Evolutionary conservation across 352 stramenopile genomes (phyloP).

Genomic region (Pythium insidiosum): DNA sequence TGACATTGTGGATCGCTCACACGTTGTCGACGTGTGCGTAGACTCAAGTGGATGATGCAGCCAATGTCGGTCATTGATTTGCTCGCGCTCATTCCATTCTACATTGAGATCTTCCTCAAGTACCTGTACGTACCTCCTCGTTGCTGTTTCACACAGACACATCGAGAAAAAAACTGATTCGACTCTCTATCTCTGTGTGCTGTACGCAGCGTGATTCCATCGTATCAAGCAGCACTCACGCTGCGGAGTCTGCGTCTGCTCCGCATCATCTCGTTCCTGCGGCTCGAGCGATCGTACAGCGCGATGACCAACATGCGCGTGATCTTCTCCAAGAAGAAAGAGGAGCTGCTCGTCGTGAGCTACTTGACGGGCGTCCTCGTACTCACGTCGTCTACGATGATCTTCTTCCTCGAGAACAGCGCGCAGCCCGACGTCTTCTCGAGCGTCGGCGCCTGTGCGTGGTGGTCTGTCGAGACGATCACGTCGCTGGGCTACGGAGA

Average conservation of each 20-base stretch:
- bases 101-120: conserved; percentile 64
- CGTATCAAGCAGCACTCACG: conserved; percentile 49
- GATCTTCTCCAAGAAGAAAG: conserved; percentile 66
- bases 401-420: conserved; percentile 80
- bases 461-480: conserved; percentile 79
- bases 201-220: no score
- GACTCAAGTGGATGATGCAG: conserved; percentile 71
- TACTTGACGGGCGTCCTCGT: conserved; percentile 76
- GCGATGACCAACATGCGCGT: conserved; percentile 70
- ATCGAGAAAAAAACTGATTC: no score
- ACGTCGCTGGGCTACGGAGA: conserved; percentile 81
- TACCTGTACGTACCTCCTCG: conserved; percentile 52
- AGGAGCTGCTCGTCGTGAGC: conserved; percentile 70
- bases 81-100: conserved; percentile 68
- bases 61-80: conserved; percentile 81
- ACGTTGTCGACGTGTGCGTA: no score
- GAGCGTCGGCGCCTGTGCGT: conserved; percentile 63
- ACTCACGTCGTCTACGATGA: conserved; percentile 70
- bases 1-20: no score
- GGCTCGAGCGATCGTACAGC: conserved; percentile 69
- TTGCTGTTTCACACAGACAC: no score
- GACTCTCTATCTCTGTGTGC: no score
- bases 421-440: conserved; percentile 72
- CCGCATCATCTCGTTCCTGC: conserved; percentile 75
- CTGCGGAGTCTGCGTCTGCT: conserved; percentile 62